Conservation (phyloP, 1,284 basidiomycete genomes). For the Irpex sp. region DNA sequence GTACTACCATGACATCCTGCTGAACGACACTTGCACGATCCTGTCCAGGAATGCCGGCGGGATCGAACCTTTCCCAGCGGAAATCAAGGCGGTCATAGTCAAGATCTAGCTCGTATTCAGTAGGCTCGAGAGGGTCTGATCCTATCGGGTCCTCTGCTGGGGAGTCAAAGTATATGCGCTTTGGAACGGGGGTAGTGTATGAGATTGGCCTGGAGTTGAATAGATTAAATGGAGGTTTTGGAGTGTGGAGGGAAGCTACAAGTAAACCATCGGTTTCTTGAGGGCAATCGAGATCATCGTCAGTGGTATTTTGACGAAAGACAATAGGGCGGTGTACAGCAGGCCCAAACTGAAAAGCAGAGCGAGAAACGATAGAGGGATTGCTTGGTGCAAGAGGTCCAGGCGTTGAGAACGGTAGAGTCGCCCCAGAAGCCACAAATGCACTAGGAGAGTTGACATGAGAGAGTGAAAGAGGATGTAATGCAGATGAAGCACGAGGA, state of each 20-base stretch:
- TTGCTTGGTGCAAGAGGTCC: constrained; percentile 8
- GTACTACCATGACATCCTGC: not conserved
- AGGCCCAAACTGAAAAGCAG: not conserved
- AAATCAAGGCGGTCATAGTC: constrained; percentile 47
- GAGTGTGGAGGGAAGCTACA: not conserved
- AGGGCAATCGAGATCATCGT: not conserved
- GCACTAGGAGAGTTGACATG: not conserved
- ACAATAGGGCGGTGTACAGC: not conserved
- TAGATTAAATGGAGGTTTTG: not conserved
- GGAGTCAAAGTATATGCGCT: constrained; percentile 46
- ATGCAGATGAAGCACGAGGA: not conserved
- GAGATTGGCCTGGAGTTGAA: not conserved
- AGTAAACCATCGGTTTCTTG: not conserved
- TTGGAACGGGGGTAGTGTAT: not conserved
- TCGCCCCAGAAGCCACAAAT: not conserved
- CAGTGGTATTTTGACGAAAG: not conserved
- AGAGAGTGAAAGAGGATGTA: not conserved
- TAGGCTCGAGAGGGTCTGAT: constrained; percentile 37
- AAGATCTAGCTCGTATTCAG: constrained; percentile 27
- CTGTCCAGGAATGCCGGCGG: not conserved
- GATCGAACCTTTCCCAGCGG: constrained; percentile 50
- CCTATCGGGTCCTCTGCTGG: constrained; percentile 46
- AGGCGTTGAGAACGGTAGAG: constrained; percentile 17
- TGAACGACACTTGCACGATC: not conserved
- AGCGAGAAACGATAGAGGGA: not conserved